phyloP scores from a whole-genome alignment of 257 asterid genomes.

The Solanum clarkiae region DNA sequence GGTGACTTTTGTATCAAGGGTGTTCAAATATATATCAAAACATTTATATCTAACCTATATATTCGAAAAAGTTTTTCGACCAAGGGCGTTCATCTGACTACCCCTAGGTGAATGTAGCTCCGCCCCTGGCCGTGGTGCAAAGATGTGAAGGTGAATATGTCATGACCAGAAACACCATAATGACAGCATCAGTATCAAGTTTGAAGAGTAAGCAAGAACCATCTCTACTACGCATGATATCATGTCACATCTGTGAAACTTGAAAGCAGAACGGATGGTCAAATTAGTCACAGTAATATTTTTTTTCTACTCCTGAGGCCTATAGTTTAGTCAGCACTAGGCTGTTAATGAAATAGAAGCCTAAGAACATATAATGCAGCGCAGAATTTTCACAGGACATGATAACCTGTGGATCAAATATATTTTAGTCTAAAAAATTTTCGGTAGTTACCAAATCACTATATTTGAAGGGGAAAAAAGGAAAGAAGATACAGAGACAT shows the following conservation, averaged over 20 bases:
- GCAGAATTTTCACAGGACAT: constrained; percentile 8
- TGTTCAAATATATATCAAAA: too few relatives aligned
- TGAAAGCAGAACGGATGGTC: neutral
- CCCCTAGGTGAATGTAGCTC: too few relatives aligned
- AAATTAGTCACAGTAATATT: neutral
- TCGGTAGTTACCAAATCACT: neutral
- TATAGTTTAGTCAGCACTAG: neutral
- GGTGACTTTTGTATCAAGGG: too few relatives aligned
- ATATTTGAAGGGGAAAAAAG: neutral
- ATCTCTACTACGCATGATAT: neutral
- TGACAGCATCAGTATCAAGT: neutral
- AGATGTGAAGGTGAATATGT: neutral
- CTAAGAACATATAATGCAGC: neutral
- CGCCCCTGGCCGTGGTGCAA: neutral
- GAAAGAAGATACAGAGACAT: neutral
- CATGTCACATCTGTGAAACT: neutral
- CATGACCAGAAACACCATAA: neutral
- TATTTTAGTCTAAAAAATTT: neutral
- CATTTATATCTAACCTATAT: too few relatives aligned
- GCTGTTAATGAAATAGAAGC: constrained; percentile 4
- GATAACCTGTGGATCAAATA: neutral
- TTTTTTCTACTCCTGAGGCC: neutral
- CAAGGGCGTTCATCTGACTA: too few relatives aligned
- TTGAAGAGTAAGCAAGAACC: neutral
- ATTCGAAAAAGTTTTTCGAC: too few relatives aligned